A percentile compares a stretch with the other conserved stretches of the same genome.
These are phyloP conservation scores for Suaeda aralocaspica DNA, from an alignment of 148 eudicot genomes.

Conservation along the genomic window DNA sequence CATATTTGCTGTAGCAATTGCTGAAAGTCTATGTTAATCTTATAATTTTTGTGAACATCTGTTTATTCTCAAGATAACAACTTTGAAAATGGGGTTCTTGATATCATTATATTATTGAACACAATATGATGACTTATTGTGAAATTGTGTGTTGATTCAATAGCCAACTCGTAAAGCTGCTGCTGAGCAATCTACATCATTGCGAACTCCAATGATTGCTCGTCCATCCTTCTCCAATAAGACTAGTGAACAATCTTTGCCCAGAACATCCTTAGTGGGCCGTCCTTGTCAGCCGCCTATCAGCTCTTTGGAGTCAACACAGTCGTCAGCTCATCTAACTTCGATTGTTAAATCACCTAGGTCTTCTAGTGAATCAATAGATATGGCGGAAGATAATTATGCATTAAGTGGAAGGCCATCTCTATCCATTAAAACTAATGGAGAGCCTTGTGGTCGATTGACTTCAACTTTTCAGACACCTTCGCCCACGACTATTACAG, in stretches of 20 bases:
- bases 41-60: neutral
- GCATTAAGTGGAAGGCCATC: slow-evolving; percentile 19
- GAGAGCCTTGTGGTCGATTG: slow-evolving; percentile 32
- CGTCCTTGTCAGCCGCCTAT: slow-evolving; percentile 23
- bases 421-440: slow-evolving; percentile 28
- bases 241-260: slow-evolving; percentile 35
- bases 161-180: slow-evolving; percentile 51
- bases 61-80: neutral
- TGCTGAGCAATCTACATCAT: slow-evolving; percentile 37
- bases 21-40: neutral
- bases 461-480: slow-evolving; percentile 23
- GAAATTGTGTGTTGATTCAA: slow-evolving; percentile 7
- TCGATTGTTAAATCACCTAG: slow-evolving; percentile 19
- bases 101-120: slow-evolving; percentile 9
- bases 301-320: slow-evolving; percentile 28
- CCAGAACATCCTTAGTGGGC: slow-evolving; percentile 33
- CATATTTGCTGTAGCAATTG: no score
- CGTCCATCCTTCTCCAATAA: slow-evolving; percentile 34
- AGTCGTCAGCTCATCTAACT: slow-evolving; percentile 19
- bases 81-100: neutral
- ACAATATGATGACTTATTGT: slow-evolving; percentile 11
- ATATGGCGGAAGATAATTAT: slow-evolving; percentile 14
- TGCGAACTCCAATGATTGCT: slow-evolving; percentile 31
- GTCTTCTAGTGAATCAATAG: slow-evolving; percentile 6
- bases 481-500: slow-evolving; percentile 22